Percentiles rank a stretch among this genome's conserved stretches.
Evolutionary conservation across 164 flowering plant species (phyloP).

Genomic region (Malania oleifera): DNA sequence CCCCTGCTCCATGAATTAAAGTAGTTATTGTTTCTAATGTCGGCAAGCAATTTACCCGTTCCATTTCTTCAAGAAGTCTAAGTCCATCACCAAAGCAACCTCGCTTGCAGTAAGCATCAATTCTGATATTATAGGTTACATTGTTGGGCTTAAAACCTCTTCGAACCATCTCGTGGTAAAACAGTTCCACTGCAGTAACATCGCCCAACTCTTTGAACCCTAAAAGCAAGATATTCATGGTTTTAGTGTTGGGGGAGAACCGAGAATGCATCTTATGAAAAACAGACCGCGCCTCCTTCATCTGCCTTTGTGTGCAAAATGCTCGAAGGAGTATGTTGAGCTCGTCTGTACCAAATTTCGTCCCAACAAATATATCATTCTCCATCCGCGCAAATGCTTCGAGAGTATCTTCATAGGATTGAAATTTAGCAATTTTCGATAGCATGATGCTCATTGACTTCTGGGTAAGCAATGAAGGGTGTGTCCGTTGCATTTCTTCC

Average conservation of each 20-base stretch:
- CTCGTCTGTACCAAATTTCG: constrained; percentile 55
- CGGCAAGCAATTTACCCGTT: constrained; percentile 29
- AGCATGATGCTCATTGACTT: constrained; percentile 75
- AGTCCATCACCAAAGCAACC: constrained; percentile 55
- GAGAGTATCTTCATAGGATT: constrained; percentile 59
- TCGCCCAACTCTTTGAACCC: constrained; percentile 75
- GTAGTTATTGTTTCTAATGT: constrained; percentile 66
- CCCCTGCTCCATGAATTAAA: constrained; percentile 77
- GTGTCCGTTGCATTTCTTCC: constrained; percentile 25
- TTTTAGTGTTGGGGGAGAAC: constrained; percentile 55
- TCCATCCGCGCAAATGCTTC: constrained; percentile 65
- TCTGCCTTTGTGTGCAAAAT: constrained; percentile 58
- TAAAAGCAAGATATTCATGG: constrained; percentile 68
- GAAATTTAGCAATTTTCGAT: constrained; percentile 48
- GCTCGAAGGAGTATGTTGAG: constrained; percentile 69
- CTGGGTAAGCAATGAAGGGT: constrained; percentile 54
- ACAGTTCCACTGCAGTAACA: constrained; percentile 61
- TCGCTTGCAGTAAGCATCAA: constrained; percentile 78
- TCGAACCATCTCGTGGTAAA: constrained; percentile 73
- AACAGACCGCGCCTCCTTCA: constrained; percentile 70
- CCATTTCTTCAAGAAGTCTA: constrained; percentile 68
- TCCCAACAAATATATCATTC: constrained; percentile 34
- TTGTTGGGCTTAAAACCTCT: constrained; percentile 68
- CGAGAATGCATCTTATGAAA: constrained; percentile 47
- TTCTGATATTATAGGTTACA: constrained; percentile 58